Percentiles rank a stretch among this genome's conserved stretches.
These are phyloP conservation scores for Coemansia sp. DNA, from an alignment of 192 early-diverging fungal genomes.

Conservation along the genomic window DNA sequence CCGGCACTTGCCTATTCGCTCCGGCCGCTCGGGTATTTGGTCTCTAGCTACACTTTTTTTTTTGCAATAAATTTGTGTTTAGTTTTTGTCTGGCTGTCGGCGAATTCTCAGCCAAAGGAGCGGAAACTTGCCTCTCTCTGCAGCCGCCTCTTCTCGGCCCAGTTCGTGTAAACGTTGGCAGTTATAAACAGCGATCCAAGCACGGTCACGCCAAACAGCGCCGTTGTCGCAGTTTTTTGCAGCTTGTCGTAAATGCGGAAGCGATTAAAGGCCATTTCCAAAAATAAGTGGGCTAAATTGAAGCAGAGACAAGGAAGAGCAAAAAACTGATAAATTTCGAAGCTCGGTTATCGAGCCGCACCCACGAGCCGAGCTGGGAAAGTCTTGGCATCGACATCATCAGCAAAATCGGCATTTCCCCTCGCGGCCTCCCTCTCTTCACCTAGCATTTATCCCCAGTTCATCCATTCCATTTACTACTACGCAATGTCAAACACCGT, in stretches of 20 bases:
- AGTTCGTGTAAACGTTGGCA: slow-evolving; percentile 46
- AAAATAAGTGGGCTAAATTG: neutral
- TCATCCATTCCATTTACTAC: neutral
- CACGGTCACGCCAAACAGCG: slow-evolving; percentile 30
- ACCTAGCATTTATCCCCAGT: neutral
- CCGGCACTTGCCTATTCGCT: neutral
- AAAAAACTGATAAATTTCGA: no score
- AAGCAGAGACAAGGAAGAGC: neutral
- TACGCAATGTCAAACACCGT: slow-evolving; percentile 6
- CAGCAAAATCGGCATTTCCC: neutral
- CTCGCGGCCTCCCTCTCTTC: neutral
- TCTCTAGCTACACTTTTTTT: neutral
- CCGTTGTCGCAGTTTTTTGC: slow-evolving; percentile 23
- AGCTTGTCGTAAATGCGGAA: slow-evolving; percentile 45
- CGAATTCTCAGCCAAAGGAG: neutral
- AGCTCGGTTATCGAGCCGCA: neutral
- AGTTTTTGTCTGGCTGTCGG: neutral
- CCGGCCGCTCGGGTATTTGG: neutral
- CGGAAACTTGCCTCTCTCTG: slow-evolving; percentile 25
- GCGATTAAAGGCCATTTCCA: slow-evolving; percentile 43
- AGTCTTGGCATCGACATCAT: neutral
- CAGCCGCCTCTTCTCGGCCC: slow-evolving; percentile 40
- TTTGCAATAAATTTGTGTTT: neutral
- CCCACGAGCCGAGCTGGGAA: no score
- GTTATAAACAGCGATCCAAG: slow-evolving; percentile 29